Conservation (phyloP, 2,329 filamentous ascomycete genomes). For the Colletotrichum sublineola region DNA sequence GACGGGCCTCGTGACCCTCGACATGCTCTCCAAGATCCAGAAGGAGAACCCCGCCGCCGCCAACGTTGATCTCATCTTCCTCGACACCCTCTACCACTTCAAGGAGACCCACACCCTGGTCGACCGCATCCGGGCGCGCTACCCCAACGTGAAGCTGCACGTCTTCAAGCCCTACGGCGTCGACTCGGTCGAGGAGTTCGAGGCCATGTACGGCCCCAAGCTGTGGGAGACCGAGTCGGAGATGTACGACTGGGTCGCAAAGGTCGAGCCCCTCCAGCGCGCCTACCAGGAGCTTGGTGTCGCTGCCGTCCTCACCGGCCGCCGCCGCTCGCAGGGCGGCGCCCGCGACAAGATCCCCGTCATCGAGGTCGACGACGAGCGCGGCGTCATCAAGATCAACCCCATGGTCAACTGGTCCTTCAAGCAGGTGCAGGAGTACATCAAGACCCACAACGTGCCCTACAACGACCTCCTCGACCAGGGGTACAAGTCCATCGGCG, state of each 20-base stretch:
- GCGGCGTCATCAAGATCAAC: conserved; percentile 96
- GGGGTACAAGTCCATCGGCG: conserved; percentile 98
- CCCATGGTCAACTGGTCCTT: conserved; percentile 96
- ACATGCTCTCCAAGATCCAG: conserved; percentile 85
- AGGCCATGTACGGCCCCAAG: conserved; percentile 82
- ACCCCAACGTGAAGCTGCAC: conserved; percentile 85
- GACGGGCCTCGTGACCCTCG: conserved; percentile 84
- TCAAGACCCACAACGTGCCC: conserved; percentile 87
- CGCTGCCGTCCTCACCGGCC: conserved; percentile 91
- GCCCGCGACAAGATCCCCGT: conserved; percentile 92
- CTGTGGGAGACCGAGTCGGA: conserved; percentile 90
- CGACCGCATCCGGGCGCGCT: conserved; percentile 79
- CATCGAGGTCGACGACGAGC: conserved; percentile 89
- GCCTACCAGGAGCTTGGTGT: conserved; percentile 91
- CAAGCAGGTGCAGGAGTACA: conserved; percentile 87
- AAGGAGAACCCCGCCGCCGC: conserved; percentile 71
- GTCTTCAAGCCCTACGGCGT: conserved; percentile 88
- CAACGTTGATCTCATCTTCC: conserved; percentile 79
- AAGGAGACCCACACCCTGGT: conserved; percentile 81
- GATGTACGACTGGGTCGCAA: conserved; percentile 96
- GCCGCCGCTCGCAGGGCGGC: conserved; percentile 91
- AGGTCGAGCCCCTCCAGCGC: conserved; percentile 95
- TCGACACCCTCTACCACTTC: conserved; percentile 89
- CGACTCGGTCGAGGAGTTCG: conserved; percentile 81
- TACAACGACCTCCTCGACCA: conserved; percentile 92